A percentile compares a stretch with the other conserved stretches of the same genome.
These are phyloP conservation scores for Penicillium simplicissimum DNA, from an alignment of 495 filamentous ascomycete species.

Conservation along the genomic window DNA sequence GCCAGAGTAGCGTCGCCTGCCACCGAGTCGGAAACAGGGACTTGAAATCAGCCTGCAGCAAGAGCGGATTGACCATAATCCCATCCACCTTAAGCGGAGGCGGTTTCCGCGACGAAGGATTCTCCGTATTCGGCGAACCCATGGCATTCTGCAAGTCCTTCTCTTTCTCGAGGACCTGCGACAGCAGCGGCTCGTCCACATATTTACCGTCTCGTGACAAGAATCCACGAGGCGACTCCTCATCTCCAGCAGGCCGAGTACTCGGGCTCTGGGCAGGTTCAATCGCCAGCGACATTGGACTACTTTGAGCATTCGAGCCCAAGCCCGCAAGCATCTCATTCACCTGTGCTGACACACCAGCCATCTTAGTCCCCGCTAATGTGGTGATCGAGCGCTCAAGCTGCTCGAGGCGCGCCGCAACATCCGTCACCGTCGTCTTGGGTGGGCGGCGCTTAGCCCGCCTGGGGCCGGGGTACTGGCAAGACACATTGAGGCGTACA, in stretches of 20 bases:
- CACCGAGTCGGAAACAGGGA: constrained; percentile 25
- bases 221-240: constrained; percentile 19
- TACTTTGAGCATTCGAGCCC: not conserved
- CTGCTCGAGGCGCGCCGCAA: constrained; percentile 28
- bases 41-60: constrained; percentile 21
- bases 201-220: constrained; percentile 29
- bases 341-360: not conserved
- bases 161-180: constrained; percentile 31
- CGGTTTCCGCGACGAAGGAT: constrained; percentile 9
- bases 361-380: constrained; percentile 9
- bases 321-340: not conserved
- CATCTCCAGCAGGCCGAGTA: not conserved
- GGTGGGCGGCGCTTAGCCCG: constrained; percentile 30
- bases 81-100: constrained; percentile 21
- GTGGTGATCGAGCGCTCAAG: constrained; percentile 33
- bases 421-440: constrained; percentile 22
- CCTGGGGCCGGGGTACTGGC: constrained; percentile 36
- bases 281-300: not conserved
- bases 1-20: constrained; percentile 35
- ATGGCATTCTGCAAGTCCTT: constrained; percentile 29
- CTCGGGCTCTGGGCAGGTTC: not conserved
- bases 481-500: constrained; percentile 21
- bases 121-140: constrained; percentile 20
- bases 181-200: constrained; percentile 34
- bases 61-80: constrained; percentile 20